phyloP scores from a whole-genome alignment of 805 yeast species.

The Sungouiella blattae region DNA sequence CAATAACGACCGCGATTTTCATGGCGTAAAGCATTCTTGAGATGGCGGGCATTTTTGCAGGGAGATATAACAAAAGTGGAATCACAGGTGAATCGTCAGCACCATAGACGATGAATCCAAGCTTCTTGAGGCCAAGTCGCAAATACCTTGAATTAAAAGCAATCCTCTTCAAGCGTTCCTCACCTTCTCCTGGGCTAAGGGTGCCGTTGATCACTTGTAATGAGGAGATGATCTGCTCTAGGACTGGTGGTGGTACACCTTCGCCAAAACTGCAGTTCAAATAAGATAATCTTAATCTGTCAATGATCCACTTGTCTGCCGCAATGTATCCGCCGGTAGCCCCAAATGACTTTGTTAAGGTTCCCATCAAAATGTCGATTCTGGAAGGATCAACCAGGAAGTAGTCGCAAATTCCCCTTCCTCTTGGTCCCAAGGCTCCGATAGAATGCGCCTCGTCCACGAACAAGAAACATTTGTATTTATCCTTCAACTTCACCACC shows the following conservation, averaged over 20 bases:
- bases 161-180: slow-evolving; percentile 83
- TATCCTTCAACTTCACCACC: slow-evolving; percentile 67
- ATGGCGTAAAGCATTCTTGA: slow-evolving; percentile 75
- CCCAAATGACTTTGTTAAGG: slow-evolving; percentile 95
- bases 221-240: slow-evolving; percentile 82
- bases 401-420: slow-evolving; percentile 94
- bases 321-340: slow-evolving; percentile 98
- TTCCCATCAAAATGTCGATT: slow-evolving; percentile 93
- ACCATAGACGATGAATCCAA: slow-evolving; percentile 93
- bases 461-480: slow-evolving; percentile 84
- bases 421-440: slow-evolving; percentile 96
- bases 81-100: slow-evolving; percentile 96
- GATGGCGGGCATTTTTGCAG: slow-evolving; percentile 91
- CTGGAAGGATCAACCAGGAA: slow-evolving; percentile 73
- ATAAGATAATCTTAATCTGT: slow-evolving; percentile 68
- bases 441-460: slow-evolving; percentile 98
- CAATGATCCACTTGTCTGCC: slow-evolving; percentile 65
- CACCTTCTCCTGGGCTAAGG: slow-evolving; percentile 88
- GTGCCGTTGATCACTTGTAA: slow-evolving; percentile 77
- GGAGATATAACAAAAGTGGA: slow-evolving; percentile 82
- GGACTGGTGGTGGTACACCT: slow-evolving; percentile 84
- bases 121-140: slow-evolving; percentile 82
- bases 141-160: slow-evolving; percentile 95
- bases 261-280: slow-evolving; percentile 78
- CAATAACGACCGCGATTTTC: slow-evolving; percentile 91